These are phyloP conservation scores for Solanum chaucha DNA, from an alignment of 257 asterid species.

Conservation along the genomic window DNA sequence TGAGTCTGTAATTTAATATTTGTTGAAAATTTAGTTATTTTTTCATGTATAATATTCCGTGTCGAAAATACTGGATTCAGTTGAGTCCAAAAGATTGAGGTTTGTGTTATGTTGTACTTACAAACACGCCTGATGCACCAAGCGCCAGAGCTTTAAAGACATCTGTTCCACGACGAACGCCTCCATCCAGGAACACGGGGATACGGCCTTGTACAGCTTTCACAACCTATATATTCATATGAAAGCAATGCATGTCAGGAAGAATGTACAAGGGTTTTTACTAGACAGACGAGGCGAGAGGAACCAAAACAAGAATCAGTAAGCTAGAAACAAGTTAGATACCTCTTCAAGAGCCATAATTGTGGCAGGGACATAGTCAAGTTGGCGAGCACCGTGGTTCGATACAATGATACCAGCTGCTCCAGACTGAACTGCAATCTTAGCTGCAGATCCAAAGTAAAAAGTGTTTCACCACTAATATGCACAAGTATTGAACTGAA, in stretches of 20 bases:
- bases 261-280: background rate
- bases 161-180: conserved; percentile 90
- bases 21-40: background rate
- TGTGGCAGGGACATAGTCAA: conserved; percentile 87
- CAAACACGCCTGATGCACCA: conserved; percentile 90
- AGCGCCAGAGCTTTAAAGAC: conserved; percentile 96
- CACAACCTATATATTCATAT: conserved; percentile 48
- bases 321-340: background rate
- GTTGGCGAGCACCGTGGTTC: conserved; percentile 98
- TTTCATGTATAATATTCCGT: background rate
- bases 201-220: conserved; percentile 87
- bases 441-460: conserved; percentile 32
- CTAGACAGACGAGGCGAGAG: background rate
- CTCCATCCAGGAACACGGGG: conserved; percentile 96
- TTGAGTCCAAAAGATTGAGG: background rate
- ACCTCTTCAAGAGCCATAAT: conserved; percentile 90
- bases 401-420: conserved; percentile 92
- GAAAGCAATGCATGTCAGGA: background rate
- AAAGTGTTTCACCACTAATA: background rate
- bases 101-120: conserved; percentile 27
- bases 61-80: background rate
- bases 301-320: background rate
- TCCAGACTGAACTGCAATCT: conserved; percentile 75
- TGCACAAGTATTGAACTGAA: background rate
- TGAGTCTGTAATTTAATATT: background rate